Evolutionary conservation across 208 protist genomes (phyloP).

Genomic region (Wallacemonas sp.): DNA sequence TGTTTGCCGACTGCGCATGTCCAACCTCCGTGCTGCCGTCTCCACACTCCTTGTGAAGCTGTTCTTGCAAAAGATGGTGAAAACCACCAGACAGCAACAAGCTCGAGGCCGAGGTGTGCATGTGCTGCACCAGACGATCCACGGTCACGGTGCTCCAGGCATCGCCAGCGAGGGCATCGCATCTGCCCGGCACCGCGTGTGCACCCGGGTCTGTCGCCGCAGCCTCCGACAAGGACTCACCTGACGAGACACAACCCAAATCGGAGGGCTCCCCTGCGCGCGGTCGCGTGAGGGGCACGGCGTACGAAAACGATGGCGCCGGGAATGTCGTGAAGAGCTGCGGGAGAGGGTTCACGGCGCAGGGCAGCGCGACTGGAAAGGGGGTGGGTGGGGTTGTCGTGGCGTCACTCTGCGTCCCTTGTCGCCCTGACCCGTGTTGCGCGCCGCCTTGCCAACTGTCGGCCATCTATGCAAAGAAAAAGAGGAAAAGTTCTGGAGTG

Average conservation of each 20-base stretch:
- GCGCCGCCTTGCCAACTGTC: background rate
- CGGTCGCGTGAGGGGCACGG: conserved; percentile 1
- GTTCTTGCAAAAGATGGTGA: conserved; percentile 42
- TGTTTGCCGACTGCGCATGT: too few species aligned
- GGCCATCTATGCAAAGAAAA: conserved; percentile 3
- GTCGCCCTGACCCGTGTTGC: background rate
- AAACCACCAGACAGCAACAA: conserved; percentile 30
- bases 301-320: conserved; percentile 16
- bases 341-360: conserved; percentile 37
- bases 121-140: conserved; percentile 22
- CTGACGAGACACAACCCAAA: background rate
- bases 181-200: background rate
- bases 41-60: conserved; percentile 33
- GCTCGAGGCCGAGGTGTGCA: conserved; percentile 36
- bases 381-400: conserved; percentile 18
- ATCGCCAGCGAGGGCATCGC: background rate
- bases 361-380: conserved; percentile 22
- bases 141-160: conserved; percentile 18
- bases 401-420: background rate
- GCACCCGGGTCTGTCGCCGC: conserved; percentile 4
- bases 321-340: conserved; percentile 60
- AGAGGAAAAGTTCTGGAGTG: conserved; percentile 3
- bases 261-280: background rate
- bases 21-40: background rate
- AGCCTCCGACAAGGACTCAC: conserved; percentile 6